Percentiles rank a stretch among this genome's conserved stretches.
Conservation (phyloP, 2,329 filamentous ascomycete genomes). For the Mariannaea elegans region DNA sequence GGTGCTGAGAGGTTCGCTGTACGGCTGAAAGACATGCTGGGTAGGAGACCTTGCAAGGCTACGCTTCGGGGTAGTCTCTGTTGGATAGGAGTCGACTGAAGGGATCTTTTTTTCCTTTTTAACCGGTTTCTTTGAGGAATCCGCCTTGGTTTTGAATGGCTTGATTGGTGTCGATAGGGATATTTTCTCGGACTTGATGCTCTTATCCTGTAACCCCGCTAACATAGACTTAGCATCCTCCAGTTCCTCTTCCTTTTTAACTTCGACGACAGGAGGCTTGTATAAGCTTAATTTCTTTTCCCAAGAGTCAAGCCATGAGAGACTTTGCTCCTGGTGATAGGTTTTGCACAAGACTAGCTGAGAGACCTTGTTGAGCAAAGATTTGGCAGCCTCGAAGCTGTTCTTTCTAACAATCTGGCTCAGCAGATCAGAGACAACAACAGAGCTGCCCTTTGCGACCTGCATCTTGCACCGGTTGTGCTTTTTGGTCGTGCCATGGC, state of each 20-base stretch:
- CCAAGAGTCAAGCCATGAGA: conserved; percentile 21
- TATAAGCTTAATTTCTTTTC: conserved; percentile 13
- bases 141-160: conserved; percentile 2
- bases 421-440: conserved; percentile 17
- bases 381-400: conserved; percentile 23
- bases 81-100: neutral
- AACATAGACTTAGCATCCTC: neutral
- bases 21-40: conserved; percentile 33
- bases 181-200: neutral
- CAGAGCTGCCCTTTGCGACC: conserved; percentile 16
- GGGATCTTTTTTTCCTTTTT: neutral
- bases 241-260: conserved; percentile 26
- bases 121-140: neutral
- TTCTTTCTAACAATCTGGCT: conserved; percentile 15
- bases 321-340: neutral
- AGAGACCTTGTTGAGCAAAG: conserved; percentile 25
- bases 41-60: neutral
- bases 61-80: neutral
- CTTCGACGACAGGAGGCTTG: neutral
- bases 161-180: neutral
- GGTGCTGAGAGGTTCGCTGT: conserved; percentile 7
- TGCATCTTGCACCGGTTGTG: neutral
- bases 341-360: conserved; percentile 29
- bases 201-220: neutral
- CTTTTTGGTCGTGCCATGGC: conserved; percentile 20